Evolutionary conservation across 768 basidiomycete species (phyloP).

Genomic region (Lactarius indigo): DNA sequence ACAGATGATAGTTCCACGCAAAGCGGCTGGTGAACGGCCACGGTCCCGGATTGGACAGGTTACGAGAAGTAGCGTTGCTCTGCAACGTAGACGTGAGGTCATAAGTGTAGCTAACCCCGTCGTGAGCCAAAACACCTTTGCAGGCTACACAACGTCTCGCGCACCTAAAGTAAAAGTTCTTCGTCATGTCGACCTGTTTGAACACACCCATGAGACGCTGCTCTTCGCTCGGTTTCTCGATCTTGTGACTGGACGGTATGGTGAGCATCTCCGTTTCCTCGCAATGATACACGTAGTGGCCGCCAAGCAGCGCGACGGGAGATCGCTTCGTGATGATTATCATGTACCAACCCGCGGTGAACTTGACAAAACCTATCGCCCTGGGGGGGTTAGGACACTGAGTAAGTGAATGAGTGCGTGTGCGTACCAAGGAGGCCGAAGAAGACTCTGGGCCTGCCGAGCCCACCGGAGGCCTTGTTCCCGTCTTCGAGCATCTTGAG

Average conservation of each 20-base stretch:
- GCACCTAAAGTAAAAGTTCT: conserved; percentile 98
- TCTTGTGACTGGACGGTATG: conserved; percentile 71
- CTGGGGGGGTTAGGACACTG: too few species aligned
- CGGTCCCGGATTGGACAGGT: conserved; percentile 38
- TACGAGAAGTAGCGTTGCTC: conserved; percentile 72
- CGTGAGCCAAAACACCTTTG: neutral
- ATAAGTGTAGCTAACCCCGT: conserved; percentile 80
- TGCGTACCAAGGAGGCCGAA: conserved; percentile 77
- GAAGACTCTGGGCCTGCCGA: conserved; percentile 74
- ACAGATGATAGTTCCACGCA: conserved; percentile 93
- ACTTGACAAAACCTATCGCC: conserved; percentile 76
- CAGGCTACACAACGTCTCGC: neutral
- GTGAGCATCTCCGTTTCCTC: conserved; percentile 85
- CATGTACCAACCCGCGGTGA: conserved; percentile 97
- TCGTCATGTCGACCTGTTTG: conserved; percentile 96
- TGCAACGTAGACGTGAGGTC: conserved; percentile 96
- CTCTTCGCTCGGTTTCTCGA: conserved; percentile 87
- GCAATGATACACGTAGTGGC: conserved; percentile 95
- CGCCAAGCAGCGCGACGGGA: conserved; percentile 89
- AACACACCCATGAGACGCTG: conserved; percentile 85
- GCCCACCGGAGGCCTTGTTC: conserved; percentile 81
- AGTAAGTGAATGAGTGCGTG: neutral
- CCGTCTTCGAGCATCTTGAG: conserved; percentile 96
- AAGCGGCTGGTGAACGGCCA: conserved; percentile 84
- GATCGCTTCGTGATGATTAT: conserved; percentile 86